Conservation (phyloP, 2,329 filamentous ascomycete species). For the Mycosphaerelloides madeirae region DNA sequence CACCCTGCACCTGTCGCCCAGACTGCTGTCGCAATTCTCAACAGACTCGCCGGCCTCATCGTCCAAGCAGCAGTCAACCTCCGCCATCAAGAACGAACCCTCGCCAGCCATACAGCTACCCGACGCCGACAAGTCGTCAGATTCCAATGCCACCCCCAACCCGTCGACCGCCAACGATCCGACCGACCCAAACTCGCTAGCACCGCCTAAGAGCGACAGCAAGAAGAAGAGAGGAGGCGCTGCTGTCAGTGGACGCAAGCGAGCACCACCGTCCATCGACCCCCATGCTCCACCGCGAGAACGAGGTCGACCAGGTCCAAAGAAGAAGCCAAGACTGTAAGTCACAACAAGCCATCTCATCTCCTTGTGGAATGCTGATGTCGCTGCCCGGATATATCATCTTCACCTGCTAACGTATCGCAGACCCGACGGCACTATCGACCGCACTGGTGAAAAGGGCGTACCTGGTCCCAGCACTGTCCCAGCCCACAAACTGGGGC, state of each 20-base stretch:
- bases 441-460: constrained; percentile 32
- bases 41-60: constrained; percentile 26
- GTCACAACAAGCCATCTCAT: constrained; percentile 37
- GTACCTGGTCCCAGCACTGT: constrained; percentile 21
- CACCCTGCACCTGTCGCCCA: constrained; percentile 24
- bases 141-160: constrained; percentile 39
- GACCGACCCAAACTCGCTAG: constrained; percentile 36
- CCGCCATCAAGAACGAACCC: constrained; percentile 33
- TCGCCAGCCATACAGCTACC: constrained; percentile 32
- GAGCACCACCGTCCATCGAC: constrained; percentile 46
- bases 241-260: constrained; percentile 26
- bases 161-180: constrained; percentile 31
- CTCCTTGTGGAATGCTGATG: background rate
- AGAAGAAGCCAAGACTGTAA: constrained; percentile 93
- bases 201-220: constrained; percentile 42
- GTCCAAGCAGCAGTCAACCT: background rate
- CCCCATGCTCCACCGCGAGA: constrained; percentile 29
- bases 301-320: constrained; percentile 80
- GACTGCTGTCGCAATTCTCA: constrained; percentile 29
- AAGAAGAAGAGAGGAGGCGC: constrained; percentile 64
- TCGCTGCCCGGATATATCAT: background rate
- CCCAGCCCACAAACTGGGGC: constrained; percentile 75
- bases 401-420: constrained; percentile 20
- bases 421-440: constrained; percentile 49
- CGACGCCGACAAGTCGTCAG: constrained; percentile 38